A percentile compares a stretch with the other conserved stretches of the same genome.
phyloP scores from a whole-genome alignment of 1,284 basidiomycete species.

The Coriolopsis trogii region DNA sequence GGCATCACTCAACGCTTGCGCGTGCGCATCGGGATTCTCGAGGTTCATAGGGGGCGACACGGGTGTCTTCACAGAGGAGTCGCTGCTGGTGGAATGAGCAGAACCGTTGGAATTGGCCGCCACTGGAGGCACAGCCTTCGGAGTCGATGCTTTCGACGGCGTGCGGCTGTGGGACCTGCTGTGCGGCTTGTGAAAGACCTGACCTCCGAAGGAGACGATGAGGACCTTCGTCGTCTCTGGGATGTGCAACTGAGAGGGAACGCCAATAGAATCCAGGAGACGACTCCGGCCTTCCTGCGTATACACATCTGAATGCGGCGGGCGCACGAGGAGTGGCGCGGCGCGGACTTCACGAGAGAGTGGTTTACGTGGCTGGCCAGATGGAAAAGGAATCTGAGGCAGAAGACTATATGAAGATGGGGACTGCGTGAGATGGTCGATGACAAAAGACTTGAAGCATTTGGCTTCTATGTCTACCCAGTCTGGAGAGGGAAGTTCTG shows the following conservation, averaged over 20 bases:
- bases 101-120: background rate
- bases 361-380: slow-evolving; percentile 31
- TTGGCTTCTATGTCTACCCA: slow-evolving; percentile 60
- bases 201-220: slow-evolving; percentile 79
- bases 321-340: slow-evolving; percentile 69
- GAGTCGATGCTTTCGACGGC: slow-evolving; percentile 21
- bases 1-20: slow-evolving; percentile 25
- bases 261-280: slow-evolving; percentile 58
- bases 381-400: slow-evolving; percentile 43
- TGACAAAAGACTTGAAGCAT: slow-evolving; percentile 49
- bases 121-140: background rate
- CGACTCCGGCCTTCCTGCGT: slow-evolving; percentile 51
- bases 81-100: background rate
- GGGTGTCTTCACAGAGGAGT: background rate
- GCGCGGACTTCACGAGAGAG: slow-evolving; percentile 47
- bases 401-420: slow-evolving; percentile 35
- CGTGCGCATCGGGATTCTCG: slow-evolving; percentile 13
- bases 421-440: slow-evolving; percentile 39
- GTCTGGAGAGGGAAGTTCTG: slow-evolving; percentile 57
- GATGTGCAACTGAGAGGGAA: slow-evolving; percentile 56
- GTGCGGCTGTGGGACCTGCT: slow-evolving; percentile 36
- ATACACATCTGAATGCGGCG: slow-evolving; percentile 49
- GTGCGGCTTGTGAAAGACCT: slow-evolving; percentile 64
- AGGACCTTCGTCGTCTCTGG: slow-evolving; percentile 56
- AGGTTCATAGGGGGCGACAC: background rate